Evolutionary conservation across 805 yeast genomes (phyloP), one percentile per base, ranked within the genome.

Genomic region (Blastobotrys terrestris): DNA sequence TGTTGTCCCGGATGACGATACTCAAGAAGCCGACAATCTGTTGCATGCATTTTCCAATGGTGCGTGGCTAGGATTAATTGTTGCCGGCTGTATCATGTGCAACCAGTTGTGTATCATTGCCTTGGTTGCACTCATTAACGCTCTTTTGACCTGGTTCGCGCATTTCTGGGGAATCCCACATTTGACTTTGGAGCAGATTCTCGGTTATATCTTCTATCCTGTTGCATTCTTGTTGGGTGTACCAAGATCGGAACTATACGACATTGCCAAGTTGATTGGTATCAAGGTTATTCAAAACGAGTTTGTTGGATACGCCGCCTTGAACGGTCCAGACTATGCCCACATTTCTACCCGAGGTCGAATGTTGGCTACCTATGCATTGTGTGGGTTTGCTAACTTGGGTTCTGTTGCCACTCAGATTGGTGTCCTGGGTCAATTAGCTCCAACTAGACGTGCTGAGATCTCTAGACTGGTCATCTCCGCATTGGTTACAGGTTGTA

Each of bases 31-130:
- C 2, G 69, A 69, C 53, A 80, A 79, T 58, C 78, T 77, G 13
- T 70, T 80, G 56, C 84, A 79, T 60, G 84, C 84, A 1, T 80
- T 79, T 60, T 71, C 80, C 15, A 70, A 77, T 46, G 85, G 85
- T 54, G 83, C 85, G 20, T 69, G 75, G 65, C 71, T 80, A 56
- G 86, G 86, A 51, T 67, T 81, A 39, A 68, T 70, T 55, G 77
- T 81, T 53, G 85, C 84, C 1, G 77, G 77, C 26, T 72, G 83
- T 21, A 78, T 81, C 71, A 61, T 77, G 73, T 72, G 81, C 53
- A 82, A 80, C 60, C 73, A 80, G 64, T 60, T 81, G 69, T 79
- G 84, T 73, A 80, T 81, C 61, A 81, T 81, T 68, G 81, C 79
- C 1, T 63, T 79, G 44, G 83, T 81, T 53, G 76, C 83, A 3